Conservation (phyloP, 139 green algal genomes). For the Mesostigma viride region DNA sequence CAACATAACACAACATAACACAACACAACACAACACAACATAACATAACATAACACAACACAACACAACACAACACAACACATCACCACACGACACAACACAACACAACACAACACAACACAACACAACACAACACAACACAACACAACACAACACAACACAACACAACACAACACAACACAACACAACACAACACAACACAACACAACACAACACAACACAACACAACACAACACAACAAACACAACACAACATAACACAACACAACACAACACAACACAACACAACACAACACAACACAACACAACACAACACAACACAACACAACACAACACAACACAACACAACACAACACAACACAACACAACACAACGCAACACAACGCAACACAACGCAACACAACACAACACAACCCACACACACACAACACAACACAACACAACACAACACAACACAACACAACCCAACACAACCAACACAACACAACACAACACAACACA, state of each 20-base stretch:
- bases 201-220: background rate
- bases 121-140: constrained; percentile 1
- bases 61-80: no score
- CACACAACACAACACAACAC: no score
- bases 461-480: no score
- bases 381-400: constrained; percentile 7
- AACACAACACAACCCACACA: constrained; percentile 2
- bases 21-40: no score
- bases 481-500: no score
- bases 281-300: background rate
- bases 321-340: background rate
- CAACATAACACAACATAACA: no score
- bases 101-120: no score
- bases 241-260: background rate
- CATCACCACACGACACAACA: no score
- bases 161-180: constrained; percentile 8
- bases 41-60: no score
- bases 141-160: constrained; percentile 4
- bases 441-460: no score
- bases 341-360: constrained; percentile 4
- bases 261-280: background rate
- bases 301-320: background rate
- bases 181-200: background rate
- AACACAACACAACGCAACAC: constrained; percentile 8
- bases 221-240: background rate